Conservation (phyloP, 352 stramenopile genomes). For the Thraustochytrium sp. region DNA sequence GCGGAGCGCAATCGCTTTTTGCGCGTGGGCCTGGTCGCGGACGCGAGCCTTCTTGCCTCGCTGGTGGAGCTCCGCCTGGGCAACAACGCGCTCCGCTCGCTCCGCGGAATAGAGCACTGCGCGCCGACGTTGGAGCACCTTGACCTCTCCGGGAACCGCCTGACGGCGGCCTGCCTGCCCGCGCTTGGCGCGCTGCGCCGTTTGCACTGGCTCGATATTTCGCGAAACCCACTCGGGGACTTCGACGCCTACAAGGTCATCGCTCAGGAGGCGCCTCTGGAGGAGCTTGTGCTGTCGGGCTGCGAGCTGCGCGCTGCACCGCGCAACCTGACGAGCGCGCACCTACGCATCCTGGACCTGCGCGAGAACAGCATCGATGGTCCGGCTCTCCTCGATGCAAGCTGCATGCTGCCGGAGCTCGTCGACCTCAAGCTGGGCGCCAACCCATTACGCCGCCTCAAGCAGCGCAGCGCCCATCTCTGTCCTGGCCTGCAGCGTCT, state of each 20-base stretch:
- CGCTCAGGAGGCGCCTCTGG: neutral
- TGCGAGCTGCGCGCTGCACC: neutral
- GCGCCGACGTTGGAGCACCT: neutral
- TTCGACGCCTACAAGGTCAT: neutral
- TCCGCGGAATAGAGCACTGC: neutral
- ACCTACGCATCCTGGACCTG: neutral
- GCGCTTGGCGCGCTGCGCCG: neutral
- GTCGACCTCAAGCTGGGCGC: neutral
- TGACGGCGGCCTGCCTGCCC: neutral
- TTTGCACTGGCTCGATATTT: neutral
- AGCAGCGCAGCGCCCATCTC: neutral
- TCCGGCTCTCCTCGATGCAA: neutral
- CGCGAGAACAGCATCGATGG: neutral
- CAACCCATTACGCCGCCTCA: neutral
- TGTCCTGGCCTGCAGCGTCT: neutral
- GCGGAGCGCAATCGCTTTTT: neutral
- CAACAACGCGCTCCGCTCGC: neutral
- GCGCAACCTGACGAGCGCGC: neutral
- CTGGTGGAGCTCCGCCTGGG: neutral
- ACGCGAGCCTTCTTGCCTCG: neutral
- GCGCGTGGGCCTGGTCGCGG: neutral
- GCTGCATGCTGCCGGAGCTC: neutral
- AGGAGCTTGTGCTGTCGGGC: neutral
- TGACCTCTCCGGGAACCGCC: neutral
- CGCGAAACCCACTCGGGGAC: neutral